Percentiles rank a stretch among this genome's conserved stretches.
These are phyloP conservation scores for Tephrocybe sp. DNA, from an alignment of 768 basidiomycete genomes.

Conservation along the genomic window DNA sequence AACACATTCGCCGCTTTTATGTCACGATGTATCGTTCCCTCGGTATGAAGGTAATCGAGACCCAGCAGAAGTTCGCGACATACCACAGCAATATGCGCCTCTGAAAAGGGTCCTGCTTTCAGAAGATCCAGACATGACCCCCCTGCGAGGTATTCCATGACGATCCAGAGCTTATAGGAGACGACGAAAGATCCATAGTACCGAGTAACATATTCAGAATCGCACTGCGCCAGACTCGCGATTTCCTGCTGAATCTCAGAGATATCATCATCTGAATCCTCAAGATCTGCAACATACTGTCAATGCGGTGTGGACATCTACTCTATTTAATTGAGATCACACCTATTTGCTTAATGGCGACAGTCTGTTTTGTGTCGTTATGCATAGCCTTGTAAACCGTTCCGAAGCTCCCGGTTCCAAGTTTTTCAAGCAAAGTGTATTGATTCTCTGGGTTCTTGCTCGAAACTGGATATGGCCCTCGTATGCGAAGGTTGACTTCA, in stretches of 20 bases:
- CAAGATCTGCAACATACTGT: constrained; percentile 62
- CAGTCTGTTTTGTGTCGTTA: constrained; percentile 89
- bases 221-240: constrained; percentile 91
- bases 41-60: constrained; percentile 92
- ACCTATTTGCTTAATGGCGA: constrained; percentile 99
- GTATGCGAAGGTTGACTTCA: constrained; percentile 37
- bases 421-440: constrained; percentile 90
- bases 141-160: constrained; percentile 99
- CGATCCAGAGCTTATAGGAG: constrained; percentile 96
- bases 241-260: constrained; percentile 99
- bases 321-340: constrained; percentile 21
- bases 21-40: constrained; percentile 96
- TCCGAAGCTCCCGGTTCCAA: constrained; percentile 97
- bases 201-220: constrained; percentile 93
- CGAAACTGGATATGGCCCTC: constrained; percentile 68
- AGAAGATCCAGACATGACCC: constrained; percentile 98
- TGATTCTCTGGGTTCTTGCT: constrained; percentile 83
- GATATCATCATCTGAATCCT: constrained; percentile 98
- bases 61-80: constrained; percentile 91
- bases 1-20: constrained; percentile 98
- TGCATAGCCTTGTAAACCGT: constrained; percentile 97
- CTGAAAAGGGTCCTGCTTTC: constrained; percentile 87
- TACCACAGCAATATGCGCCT: constrained; percentile 92
- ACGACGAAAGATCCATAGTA: constrained; percentile 98
- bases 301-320: not conserved